Conservation (phyloP, 768 basidiomycete species). For the Termitomyces sp. region DNA sequence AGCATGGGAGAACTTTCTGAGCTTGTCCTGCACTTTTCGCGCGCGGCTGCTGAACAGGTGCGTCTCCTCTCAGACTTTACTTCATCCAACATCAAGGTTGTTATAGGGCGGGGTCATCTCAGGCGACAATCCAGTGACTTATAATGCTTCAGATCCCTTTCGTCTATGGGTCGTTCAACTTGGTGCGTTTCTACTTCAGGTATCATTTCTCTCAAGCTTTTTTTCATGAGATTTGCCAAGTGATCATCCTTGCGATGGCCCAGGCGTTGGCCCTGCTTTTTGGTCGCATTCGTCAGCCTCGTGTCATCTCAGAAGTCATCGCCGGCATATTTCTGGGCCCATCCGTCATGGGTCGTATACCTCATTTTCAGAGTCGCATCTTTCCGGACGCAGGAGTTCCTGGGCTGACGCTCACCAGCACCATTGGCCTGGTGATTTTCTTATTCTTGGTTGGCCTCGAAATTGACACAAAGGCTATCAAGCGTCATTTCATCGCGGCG, state of each 20-base stretch:
- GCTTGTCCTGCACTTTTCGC: conserved; percentile 27
- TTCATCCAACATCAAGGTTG: background rate
- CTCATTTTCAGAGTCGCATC: conserved; percentile 55
- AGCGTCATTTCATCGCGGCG: conserved; percentile 56
- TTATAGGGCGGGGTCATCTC: conserved; percentile 70
- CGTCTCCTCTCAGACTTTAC: conserved; percentile 7
- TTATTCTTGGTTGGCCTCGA: conserved; percentile 85
- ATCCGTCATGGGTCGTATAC: conserved; percentile 75
- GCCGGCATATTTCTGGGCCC: conserved; percentile 85
- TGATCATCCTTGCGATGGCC: conserved; percentile 78
- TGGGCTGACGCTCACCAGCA: conserved; percentile 67
- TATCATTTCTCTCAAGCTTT: background rate
- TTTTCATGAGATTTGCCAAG: conserved; percentile 33
- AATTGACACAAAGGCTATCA: conserved; percentile 69
- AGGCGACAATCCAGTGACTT: conserved; percentile 65
- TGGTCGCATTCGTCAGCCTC: conserved; percentile 73
- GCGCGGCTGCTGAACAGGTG: conserved; percentile 44
- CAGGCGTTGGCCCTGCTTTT: conserved; percentile 68
- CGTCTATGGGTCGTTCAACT: conserved; percentile 75
- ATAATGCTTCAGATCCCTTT: conserved; percentile 65
- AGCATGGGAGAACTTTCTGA: conserved; percentile 47
- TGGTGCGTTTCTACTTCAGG: conserved; percentile 37
- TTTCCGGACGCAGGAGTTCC: conserved; percentile 52
- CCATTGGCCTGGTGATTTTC: conserved; percentile 71
- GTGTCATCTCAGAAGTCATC: conserved; percentile 92